Base-by-base conservation (phyloP, 2,329 filamentous ascomycete species). In the Bipolaris bicolor region DNA sequence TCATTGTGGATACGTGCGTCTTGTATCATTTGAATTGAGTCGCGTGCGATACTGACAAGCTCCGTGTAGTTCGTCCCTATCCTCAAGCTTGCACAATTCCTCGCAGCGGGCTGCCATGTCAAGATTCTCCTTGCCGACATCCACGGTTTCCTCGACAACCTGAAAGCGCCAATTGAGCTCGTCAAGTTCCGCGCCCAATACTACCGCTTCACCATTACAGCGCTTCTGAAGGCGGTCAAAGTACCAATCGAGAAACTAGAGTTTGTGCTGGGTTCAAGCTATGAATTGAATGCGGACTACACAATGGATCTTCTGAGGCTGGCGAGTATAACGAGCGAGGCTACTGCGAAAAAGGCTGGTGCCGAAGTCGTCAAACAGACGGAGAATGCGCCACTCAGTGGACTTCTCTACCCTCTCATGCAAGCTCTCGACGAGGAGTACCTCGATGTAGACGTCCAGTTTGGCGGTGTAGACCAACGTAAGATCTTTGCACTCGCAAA, bases 361-460 rank as follows among this genome's bases (percentile, higher is more conserved):
- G 90, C 92, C 1, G 95, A 98, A 78, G 87, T 98, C 7, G 94
- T 99, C 64, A 98, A 98, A 83, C 92, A 98, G 80, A 87, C 89
- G 3, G 85, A 86, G 55, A 92, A 94, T 70, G 86, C 89, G 9
- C 85, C 89, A 3, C 75, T 96, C 52, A 87, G 84, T 55, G 91
- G 90, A 1, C 82, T 94, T 11, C 84, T 94, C 60, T 96, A 96
- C 81, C 91, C 91, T 1, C 82, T 96, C 46, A 88, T 99, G 78
- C 95, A 98, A 78, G 90, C 90, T 0, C 81, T 98, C 45, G 94
- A 98, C 71, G 94, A 98, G 79, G 84, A 78, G 62, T 76, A 97
- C 81, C 82, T 99, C 3, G 88, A 88, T 55, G 91, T 93, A 3
- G 94, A 99, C 75, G 89, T 86, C 1, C 92, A 99, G 72, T 93